Evolutionary conservation across 2,329 filamentous ascomycete genomes (phyloP).

Genomic region (Fusarium pseudoanthophilum): DNA sequence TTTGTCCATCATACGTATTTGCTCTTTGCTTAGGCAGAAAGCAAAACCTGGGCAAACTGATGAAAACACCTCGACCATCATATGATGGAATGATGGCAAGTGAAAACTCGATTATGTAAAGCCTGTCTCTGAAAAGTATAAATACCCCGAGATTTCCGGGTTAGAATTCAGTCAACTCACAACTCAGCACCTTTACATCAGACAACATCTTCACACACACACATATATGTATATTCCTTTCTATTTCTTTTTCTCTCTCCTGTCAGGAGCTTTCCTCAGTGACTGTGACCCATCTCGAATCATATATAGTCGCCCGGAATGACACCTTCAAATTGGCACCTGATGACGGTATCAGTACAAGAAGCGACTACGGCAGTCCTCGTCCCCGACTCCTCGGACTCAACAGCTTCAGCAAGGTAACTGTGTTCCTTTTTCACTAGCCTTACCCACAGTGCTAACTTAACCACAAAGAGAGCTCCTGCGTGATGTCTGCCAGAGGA

Average conservation of each 20-base stretch:
- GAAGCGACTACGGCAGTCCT: neutral
- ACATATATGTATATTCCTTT: neutral
- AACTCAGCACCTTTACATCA: neutral
- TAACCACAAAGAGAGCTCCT: neutral
- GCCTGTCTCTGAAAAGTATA: neutral
- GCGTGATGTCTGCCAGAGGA: rapidly evolving
- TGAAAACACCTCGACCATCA: neutral
- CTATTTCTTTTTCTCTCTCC: neutral
- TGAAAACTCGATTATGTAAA: neutral
- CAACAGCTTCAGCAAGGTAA: too few species aligned
- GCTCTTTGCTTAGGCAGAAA: neutral
- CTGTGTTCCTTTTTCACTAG: neutral
- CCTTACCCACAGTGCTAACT: neutral
- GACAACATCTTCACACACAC: neutral
- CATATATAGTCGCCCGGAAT: neutral
- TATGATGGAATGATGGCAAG: rapidly evolving
- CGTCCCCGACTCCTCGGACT: too few species aligned
- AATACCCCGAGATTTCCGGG: neutral
- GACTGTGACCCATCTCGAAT: neutral
- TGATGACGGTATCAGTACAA: neutral
- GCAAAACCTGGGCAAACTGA: neutral
- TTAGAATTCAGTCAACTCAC: neutral
- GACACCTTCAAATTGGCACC: neutral
- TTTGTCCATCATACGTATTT: rapidly evolving
- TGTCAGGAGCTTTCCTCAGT: too few species aligned